Evolutionary conservation across 2,329 filamentous ascomycete species (phyloP), one percentile per base, ranked within the genome.

Genomic region (Fusarium staphyleae): DNA sequence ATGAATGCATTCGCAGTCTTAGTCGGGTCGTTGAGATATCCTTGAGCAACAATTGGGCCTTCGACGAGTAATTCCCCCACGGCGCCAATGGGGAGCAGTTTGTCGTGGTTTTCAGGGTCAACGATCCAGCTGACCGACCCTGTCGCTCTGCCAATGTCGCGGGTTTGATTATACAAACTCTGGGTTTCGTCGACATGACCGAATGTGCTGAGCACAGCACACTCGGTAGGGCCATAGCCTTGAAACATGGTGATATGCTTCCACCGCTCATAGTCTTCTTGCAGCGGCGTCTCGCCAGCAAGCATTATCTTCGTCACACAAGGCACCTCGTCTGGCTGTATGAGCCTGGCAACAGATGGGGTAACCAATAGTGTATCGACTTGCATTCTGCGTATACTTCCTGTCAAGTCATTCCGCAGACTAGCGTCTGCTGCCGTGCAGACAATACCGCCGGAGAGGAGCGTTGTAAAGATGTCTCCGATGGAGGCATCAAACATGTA

Each of bases 401-500:
- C 33, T 5, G 34, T 24, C 22, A 24, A 24, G 22, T 24, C 22
- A 8, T 24, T 24, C 9, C 22, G 22, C 3, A 24, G 22, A 9
- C 22, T 24, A 8, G 22, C 5, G 22, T 24, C 22, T 24, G 22
- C 50, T 0, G 66, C 66, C 2, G 65, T 54, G 14, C 66, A 69
- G 8, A 68, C 49, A 1, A 53, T 57, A 2, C 57, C 67, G 1
- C 64, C 67, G 3, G 48, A 39, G 8, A 57, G 28, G 7, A 69
- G 57, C 0, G 65, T 48, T 1, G 55, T 63, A 28, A 68, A 26
- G 8, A 68, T 62, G 18, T 68, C 65, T 1, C 43, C 43, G 10
- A 83, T 66, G 32, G 74, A 77, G 1, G 75, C 75, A 49, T 84
- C 80, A 40, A 83, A 83, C 1, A 76, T 78, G 57, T 78, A 81